These are phyloP conservation scores for Canna indica DNA, from an alignment of 176 grass and related monocot genomes.

Conservation along the genomic window DNA sequence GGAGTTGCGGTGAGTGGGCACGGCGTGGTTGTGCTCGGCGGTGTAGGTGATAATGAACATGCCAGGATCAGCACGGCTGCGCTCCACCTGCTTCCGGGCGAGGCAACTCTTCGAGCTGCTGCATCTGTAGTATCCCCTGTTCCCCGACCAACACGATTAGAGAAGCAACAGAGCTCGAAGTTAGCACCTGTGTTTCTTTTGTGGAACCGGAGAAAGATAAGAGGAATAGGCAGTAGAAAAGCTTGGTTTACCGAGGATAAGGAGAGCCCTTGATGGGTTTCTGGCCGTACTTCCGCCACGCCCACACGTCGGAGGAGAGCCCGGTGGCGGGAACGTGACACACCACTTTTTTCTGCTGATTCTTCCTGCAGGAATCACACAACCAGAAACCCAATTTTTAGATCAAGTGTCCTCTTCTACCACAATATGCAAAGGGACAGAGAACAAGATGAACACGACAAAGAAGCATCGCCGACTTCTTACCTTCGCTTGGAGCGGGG, in stretches of 20 bases:
- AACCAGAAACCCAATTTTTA: constrained; percentile 7
- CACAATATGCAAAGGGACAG: background rate
- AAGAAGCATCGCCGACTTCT: background rate
- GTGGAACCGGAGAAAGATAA: background rate
- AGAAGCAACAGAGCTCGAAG: background rate
- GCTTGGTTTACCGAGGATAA: constrained; percentile 35
- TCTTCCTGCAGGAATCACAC: constrained; percentile 46
- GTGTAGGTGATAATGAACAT: constrained; percentile 25
- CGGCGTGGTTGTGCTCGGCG: constrained; percentile 21
- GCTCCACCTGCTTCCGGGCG: constrained; percentile 19
- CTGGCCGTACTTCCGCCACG: constrained; percentile 96
- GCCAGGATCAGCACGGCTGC: constrained; percentile 4
- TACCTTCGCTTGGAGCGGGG: constrained; percentile 64
- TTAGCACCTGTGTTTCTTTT: background rate
- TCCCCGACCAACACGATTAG: too few species aligned
- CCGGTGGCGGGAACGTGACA: constrained; percentile 34
- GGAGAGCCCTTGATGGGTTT: constrained; percentile 94
- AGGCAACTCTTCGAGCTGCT: constrained; percentile 20
- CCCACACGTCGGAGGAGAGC: constrained; percentile 57
- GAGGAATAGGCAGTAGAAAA: background rate
- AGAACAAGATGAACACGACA: too few species aligned
- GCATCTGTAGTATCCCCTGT: constrained; percentile 22
- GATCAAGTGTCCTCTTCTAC: background rate
- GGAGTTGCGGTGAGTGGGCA: constrained; percentile 22
- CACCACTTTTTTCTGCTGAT: constrained; percentile 46